phyloP scores from a whole-genome alignment of 2,329 filamentous ascomycete species.

The Ophiocordyceps camponoti-floridani region DNA sequence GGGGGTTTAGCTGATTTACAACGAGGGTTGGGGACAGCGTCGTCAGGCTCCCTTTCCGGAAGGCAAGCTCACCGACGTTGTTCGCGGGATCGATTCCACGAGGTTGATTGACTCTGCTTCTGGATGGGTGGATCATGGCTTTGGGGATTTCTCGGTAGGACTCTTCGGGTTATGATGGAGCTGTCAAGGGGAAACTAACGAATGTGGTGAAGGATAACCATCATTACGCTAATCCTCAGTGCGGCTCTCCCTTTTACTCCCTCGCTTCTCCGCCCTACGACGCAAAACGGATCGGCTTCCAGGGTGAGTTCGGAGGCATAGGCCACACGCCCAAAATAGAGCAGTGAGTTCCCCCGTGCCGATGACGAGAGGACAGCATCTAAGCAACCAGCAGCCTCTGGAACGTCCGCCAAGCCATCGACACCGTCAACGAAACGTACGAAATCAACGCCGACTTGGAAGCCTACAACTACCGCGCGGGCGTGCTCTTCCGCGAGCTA shows the following conservation, averaged over 20 bases:
- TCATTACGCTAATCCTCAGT: slow-evolving; percentile 54
- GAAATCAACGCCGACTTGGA: slow-evolving; percentile 41
- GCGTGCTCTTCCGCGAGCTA: slow-evolving; percentile 41
- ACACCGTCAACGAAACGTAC: slow-evolving; percentile 47
- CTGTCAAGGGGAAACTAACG: too few relatives aligned
- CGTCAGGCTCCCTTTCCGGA: slow-evolving; percentile 32
- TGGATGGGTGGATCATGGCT: slow-evolving; percentile 52
- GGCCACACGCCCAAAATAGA: slow-evolving; percentile 46
- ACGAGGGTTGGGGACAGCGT: slow-evolving; percentile 54
- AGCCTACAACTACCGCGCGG: slow-evolving; percentile 48
- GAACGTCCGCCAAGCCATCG: slow-evolving; percentile 41
- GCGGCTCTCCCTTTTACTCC: slow-evolving; percentile 51
- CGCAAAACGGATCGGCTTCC: slow-evolving; percentile 41
- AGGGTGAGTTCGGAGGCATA: slow-evolving; percentile 55
- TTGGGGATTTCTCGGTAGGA: slow-evolving; percentile 38
- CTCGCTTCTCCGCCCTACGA: slow-evolving; percentile 36
- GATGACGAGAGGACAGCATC: too few relatives aligned
- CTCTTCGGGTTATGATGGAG: background rate
- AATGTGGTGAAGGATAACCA: slow-evolving; percentile 39
- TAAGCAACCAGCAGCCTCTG: slow-evolving; percentile 29
- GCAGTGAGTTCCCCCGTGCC: slow-evolving; percentile 31
- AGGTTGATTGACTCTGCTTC: slow-evolving; percentile 43
- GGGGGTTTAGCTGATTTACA: slow-evolving; percentile 39
- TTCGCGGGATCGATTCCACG: slow-evolving; percentile 41
- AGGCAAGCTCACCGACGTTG: slow-evolving; percentile 31